Percentiles rank a stretch among this genome's conserved stretches.
Evolutionary conservation across 73 alveolate species (phyloP).

Genomic region (Halteria grandinella): DNA sequence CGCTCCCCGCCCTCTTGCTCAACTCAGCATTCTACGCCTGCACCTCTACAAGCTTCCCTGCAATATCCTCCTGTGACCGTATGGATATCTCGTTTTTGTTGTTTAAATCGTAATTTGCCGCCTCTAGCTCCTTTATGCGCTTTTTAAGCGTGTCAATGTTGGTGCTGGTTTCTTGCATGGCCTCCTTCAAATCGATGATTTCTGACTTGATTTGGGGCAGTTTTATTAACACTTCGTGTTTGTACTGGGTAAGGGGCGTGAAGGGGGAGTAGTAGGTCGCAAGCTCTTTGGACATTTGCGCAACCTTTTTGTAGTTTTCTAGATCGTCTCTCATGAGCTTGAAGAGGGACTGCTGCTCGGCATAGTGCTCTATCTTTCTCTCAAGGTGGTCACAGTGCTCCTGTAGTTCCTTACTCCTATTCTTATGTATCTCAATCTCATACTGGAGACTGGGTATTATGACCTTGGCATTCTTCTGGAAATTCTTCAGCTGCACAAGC

Average conservation of each 20-base stretch:
- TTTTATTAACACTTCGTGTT: slow-evolving; percentile 51
- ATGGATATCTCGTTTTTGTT: not conserved
- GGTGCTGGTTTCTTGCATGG: slow-evolving; percentile 42
- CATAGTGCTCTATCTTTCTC: slow-evolving; percentile 40
- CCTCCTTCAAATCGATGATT: slow-evolving; percentile 52
- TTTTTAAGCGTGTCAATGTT: slow-evolving; percentile 23
- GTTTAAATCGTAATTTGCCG: not conserved
- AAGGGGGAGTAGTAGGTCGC: slow-evolving; percentile 66
- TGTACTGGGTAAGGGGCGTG: slow-evolving; percentile 24
- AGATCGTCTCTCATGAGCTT: slow-evolving; percentile 57
- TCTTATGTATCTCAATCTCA: slow-evolving; percentile 56
- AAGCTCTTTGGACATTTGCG: slow-evolving; percentile 54
- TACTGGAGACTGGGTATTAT: slow-evolving; percentile 45
- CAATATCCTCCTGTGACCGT: not conserved
- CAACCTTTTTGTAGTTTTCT: slow-evolving; percentile 52
- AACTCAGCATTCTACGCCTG: not conserved
- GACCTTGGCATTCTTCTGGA: slow-evolving; percentile 39
- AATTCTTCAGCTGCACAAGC: slow-evolving; percentile 13
- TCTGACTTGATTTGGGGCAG: slow-evolving; percentile 48
- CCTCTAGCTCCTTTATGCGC: slow-evolving; percentile 17
- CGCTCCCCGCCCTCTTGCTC: not conserved
- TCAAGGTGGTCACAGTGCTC: slow-evolving; percentile 48
- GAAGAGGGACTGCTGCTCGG: slow-evolving; percentile 55
- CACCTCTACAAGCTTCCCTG: not conserved
- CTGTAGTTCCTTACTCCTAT: slow-evolving; percentile 53